Percentiles rank a stretch among this genome's conserved stretches.
These are phyloP conservation scores for Avena insularis DNA, from an alignment of 176 grass and related monocot species.

Conservation along the genomic window DNA sequence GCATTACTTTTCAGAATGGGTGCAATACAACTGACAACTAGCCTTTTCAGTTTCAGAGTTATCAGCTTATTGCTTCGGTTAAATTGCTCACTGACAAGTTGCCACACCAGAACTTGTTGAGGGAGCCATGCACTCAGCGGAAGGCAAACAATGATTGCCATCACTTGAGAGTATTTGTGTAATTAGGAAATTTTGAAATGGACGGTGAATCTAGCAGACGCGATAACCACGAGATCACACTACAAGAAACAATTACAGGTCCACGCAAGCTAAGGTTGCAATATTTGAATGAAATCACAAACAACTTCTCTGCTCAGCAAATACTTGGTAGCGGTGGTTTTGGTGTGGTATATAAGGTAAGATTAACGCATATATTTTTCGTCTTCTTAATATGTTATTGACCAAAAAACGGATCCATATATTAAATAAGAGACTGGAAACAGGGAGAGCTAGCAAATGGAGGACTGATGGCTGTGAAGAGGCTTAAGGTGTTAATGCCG, in stretches of 20 bases:
- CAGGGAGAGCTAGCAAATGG: not conserved
- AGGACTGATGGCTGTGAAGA: not conserved
- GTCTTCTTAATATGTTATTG: not conserved
- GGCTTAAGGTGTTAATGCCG: not conserved
- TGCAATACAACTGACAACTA: not conserved
- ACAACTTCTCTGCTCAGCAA: not conserved
- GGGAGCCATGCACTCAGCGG: not conserved
- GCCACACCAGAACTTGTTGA: not conserved
- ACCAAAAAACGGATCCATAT: not conserved
- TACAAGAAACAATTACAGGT: not conserved
- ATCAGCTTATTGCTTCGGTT: not conserved
- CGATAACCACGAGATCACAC: not conserved
- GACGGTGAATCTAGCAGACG: not conserved
- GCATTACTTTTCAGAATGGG: not conserved
- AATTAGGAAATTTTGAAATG: not conserved
- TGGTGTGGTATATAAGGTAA: not conserved
- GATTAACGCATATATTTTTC: not conserved
- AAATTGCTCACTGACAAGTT: not conserved
- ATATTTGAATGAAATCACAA: not conserved
- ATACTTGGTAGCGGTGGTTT: not conserved
- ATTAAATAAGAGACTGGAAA: not conserved
- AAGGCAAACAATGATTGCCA: not conserved
- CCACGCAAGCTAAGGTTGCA: not conserved
- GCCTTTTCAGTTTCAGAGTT: not conserved
- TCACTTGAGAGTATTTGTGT: not conserved